These are phyloP conservation scores for Verbascum thapsus DNA, from an alignment of 257 asterid genomes.

Conservation along the genomic window DNA sequence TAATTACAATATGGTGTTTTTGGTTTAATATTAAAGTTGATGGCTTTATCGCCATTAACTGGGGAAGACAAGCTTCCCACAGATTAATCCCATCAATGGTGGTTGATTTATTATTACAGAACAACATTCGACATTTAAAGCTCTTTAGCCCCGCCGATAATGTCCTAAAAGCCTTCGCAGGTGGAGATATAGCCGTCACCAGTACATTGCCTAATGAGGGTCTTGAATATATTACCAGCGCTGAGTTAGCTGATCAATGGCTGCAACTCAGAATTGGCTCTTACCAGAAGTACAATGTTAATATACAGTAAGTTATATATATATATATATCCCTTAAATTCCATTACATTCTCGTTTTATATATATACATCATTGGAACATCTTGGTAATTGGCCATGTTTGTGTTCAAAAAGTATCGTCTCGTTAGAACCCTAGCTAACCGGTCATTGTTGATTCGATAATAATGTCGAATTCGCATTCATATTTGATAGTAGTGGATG, in stretches of 20 bases:
- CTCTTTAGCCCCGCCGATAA: conserved; percentile 27
- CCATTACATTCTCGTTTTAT: no score
- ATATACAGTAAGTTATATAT: conserved; percentile 12
- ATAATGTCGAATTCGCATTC: no score
- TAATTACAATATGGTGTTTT: background rate
- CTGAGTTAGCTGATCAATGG: background rate
- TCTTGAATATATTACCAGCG: background rate
- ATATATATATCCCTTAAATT: no score
- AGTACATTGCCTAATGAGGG: conserved; percentile 3
- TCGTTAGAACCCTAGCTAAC: no score
- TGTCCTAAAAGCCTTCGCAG: conserved; percentile 30
- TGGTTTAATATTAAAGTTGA: background rate
- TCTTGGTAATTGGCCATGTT: no score
- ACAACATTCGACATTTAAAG: conserved; percentile 25
- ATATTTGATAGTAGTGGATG: no score
- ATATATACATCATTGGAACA: no score
- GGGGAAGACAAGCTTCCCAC: conserved; percentile 41
- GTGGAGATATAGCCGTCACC: conserved; percentile 18
- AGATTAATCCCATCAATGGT: conserved; percentile 45
- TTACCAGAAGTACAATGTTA: background rate
- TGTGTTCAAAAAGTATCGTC: no score
- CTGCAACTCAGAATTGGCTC: background rate
- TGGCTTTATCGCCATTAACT: conserved; percentile 33
- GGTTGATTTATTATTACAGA: conserved; percentile 40
- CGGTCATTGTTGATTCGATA: no score